phyloP scores from a whole-genome alignment of 805 yeast species.

The Priceomyces castillae region DNA sequence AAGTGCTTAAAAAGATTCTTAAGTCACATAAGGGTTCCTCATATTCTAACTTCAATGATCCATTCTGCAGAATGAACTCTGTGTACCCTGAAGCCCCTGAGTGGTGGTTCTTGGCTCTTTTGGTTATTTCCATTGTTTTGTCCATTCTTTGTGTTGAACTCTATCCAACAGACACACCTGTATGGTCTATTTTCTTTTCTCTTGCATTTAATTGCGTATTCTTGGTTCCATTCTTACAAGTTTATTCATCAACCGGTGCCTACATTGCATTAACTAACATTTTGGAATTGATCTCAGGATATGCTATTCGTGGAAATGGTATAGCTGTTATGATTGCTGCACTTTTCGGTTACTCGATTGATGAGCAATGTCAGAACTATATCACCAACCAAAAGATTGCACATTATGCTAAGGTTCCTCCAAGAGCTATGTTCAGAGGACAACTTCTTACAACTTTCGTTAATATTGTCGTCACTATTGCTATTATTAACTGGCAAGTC shows the following conservation, averaged over 20 bases:
- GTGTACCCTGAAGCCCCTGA: constrained; percentile 41
- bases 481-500: constrained; percentile 44
- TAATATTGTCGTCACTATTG: constrained; percentile 40
- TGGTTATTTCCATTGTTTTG: constrained; percentile 29
- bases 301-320: constrained; percentile 25
- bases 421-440: constrained; percentile 37
- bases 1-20: constrained; percentile 13
- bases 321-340: constrained; percentile 20
- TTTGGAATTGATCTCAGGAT: constrained; percentile 22
- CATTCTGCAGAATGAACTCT: constrained; percentile 10
- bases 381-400: constrained; percentile 30
- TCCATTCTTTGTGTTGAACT: constrained; percentile 38
- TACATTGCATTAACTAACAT: constrained; percentile 15
- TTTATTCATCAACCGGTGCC: constrained; percentile 15
- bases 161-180: constrained; percentile 18
- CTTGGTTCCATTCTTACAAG: constrained; percentile 17
- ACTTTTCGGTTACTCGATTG: constrained; percentile 27
- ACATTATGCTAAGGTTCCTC: constrained; percentile 41
- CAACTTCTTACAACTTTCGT: constrained; percentile 38
- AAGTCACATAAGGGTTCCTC: constrained; percentile 40
- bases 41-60: constrained; percentile 8
- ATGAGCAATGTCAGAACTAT: constrained; percentile 30
- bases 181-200: constrained; percentile 21
- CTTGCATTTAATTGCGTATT: constrained; percentile 20
- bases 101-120: constrained; percentile 40